phyloP scores from a whole-genome alignment of 176 grass and related monocot genomes.

The Carex pumila region DNA sequence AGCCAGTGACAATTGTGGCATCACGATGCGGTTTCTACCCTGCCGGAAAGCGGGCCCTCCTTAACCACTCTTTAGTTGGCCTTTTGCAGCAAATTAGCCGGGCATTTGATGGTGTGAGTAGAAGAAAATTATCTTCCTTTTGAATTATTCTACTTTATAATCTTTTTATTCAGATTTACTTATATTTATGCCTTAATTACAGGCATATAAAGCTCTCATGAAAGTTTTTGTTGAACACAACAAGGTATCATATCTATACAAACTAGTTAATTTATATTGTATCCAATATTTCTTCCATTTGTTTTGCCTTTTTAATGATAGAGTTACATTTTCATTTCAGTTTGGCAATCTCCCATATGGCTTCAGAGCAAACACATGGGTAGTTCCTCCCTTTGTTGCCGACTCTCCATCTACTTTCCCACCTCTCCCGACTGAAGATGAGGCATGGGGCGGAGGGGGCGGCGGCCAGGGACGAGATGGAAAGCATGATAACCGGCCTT shows the following conservation, averaged over 20 bases:
- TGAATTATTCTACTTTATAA: neutral
- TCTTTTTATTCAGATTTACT: neutral
- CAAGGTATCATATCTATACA: constrained; percentile 49
- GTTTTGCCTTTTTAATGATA: neutral
- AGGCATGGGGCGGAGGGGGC: constrained; percentile 78
- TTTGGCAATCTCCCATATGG: constrained; percentile 99
- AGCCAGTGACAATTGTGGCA: constrained; percentile 68
- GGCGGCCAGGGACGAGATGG: constrained; percentile 85
- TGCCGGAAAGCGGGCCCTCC: constrained; percentile 55
- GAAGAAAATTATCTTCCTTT: neutral
- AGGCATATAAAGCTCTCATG: constrained; percentile 96
- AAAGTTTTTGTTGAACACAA: constrained; percentile 97
- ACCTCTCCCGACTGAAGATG: constrained; percentile 88
- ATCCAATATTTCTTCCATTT: neutral
- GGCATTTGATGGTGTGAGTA: constrained; percentile 75
- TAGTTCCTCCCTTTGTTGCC: constrained; percentile 62
- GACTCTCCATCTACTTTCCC: constrained; percentile 69
- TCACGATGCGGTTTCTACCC: constrained; percentile 78
- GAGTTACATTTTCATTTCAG: constrained; percentile 31
- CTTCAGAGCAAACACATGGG: constrained; percentile 98
- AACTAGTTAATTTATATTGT: neutral
- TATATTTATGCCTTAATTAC: constrained; percentile 13
- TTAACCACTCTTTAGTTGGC: constrained; percentile 60
- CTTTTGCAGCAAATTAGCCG: constrained; percentile 79
- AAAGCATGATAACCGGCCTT: constrained; percentile 56